These are phyloP conservation scores for Tylopilus intermedius DNA, from an alignment of 768 basidiomycete genomes.

Conservation along the genomic window DNA sequence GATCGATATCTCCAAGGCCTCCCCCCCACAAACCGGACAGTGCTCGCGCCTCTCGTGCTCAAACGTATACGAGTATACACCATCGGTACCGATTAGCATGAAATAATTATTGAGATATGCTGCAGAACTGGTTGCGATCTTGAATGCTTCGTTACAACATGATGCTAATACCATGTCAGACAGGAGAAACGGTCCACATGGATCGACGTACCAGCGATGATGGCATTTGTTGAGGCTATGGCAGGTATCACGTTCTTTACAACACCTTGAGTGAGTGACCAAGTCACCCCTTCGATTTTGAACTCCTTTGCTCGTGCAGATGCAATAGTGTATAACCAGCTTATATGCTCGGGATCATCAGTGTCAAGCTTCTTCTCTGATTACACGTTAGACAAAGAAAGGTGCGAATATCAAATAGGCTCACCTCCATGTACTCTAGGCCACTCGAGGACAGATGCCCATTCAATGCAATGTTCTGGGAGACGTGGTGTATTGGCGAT, in stretches of 20 bases:
- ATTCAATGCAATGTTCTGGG: constrained; percentile 98
- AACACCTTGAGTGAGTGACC: constrained; percentile 95
- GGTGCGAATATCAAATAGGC: constrained; percentile 3
- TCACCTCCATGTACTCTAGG: constrained; percentile 86
- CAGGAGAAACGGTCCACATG: neutral
- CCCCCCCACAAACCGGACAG: constrained; percentile 96
- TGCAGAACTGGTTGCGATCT: constrained; percentile 93
- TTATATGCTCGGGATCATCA: constrained; percentile 94
- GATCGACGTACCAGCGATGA: constrained; percentile 73
- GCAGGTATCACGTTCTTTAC: constrained; percentile 99
- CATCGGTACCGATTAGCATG: constrained; percentile 96
- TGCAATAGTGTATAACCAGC: constrained; percentile 85
- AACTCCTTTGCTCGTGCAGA: constrained; percentile 83
- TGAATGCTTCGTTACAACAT: constrained; percentile 99
- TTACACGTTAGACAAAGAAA: constrained; percentile 2
- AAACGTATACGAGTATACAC: constrained; percentile 96
- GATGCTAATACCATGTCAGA: constrained; percentile 52
- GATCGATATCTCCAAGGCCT: constrained; percentile 70
- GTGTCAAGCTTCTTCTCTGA: constrained; percentile 91
- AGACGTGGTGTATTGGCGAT: constrained; percentile 98
- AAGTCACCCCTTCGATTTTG: constrained; percentile 97
- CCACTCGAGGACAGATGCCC: constrained; percentile 99
- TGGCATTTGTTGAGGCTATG: constrained; percentile 97
- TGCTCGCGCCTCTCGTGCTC: constrained; percentile 89
- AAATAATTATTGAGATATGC: constrained; percentile 97